phyloP scores from a whole-genome alignment of 306 rosid species.

The Quercus wislizeni region DNA sequence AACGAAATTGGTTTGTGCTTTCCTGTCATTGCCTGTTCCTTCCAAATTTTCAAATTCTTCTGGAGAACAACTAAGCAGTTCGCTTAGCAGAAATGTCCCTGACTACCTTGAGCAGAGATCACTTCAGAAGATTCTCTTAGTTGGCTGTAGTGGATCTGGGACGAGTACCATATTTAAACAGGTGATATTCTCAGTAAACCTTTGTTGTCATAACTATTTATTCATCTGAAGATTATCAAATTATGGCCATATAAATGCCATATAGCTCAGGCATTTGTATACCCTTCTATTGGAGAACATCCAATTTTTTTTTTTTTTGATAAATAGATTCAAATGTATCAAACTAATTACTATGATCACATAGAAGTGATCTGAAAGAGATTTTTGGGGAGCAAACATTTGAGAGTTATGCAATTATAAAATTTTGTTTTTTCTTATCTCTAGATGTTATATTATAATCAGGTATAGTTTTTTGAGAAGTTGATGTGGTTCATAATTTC shows the following conservation, averaged over 20 bases:
- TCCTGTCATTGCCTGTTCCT: conserved; percentile 88
- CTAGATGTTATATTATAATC: background rate
- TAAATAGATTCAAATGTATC: background rate
- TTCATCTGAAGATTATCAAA: conserved; percentile 13
- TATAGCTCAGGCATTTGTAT: background rate
- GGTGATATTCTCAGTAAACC: conserved; percentile 43
- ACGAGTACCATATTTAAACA: conserved; percentile 98
- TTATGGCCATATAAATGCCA: background rate
- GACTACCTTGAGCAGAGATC: conserved; percentile 80
- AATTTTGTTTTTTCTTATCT: background rate
- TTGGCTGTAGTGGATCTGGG: conserved; percentile 90
- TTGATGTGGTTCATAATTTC: background rate
- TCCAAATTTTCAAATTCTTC: conserved; percentile 55
- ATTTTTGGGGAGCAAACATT: conserved; percentile 18
- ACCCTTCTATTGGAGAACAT: background rate
- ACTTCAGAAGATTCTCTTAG: conserved; percentile 88
- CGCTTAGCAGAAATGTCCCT: conserved; percentile 56
- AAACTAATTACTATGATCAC: conserved; percentile 7
- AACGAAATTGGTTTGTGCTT: conserved; percentile 85
- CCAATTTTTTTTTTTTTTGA: background rate
- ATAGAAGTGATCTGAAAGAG: conserved; percentile 7
- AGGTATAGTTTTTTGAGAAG: background rate
- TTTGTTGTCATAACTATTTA: conserved; percentile 4
- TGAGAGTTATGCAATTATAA: background rate
- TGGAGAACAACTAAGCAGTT: conserved; percentile 56